A percentile compares a stretch with the other conserved stretches of the same genome.
phyloP scores from a whole-genome alignment of 2,329 filamentous ascomycete genomes.

The Thelonectria rubi region DNA sequence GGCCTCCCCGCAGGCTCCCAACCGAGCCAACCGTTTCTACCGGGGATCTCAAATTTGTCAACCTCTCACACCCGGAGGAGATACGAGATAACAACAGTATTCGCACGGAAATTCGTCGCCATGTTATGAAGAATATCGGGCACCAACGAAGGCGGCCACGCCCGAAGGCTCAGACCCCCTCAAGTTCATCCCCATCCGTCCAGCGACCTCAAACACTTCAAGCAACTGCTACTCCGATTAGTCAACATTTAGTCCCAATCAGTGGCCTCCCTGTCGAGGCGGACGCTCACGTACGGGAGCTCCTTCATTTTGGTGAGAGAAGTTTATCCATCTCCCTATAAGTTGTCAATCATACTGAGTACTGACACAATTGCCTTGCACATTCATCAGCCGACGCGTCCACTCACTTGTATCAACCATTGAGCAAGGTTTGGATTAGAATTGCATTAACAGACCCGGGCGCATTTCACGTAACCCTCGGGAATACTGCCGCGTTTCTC shows the following conservation, averaged over 20 bases:
- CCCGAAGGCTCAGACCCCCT: not conserved
- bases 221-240: not conserved
- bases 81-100: not conserved
- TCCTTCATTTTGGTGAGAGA: constrained; percentile 3
- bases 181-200: not conserved
- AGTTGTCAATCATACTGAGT: too few relatives aligned
- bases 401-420: constrained; percentile 1
- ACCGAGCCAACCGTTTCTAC: not conserved
- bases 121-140: constrained; percentile 13
- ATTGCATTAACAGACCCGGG: constrained; percentile 3
- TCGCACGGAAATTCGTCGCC: constrained; percentile 3
- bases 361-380: not conserved
- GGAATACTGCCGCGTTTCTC: constrained; percentile 2
- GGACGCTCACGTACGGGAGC: constrained; percentile 1
- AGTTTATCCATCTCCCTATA: not conserved
- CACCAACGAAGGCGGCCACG: not conserved
- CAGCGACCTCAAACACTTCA: not conserved
- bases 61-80: constrained; percentile 2
- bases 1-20: too few relatives aligned
- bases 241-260: not conserved
- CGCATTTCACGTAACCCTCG: constrained; percentile 4
- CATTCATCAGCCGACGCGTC: not conserved
- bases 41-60: not conserved
- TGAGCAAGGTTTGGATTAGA: not conserved
- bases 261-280: constrained; percentile 3